Evolutionary conservation across 2,329 filamentous ascomycete genomes (phyloP).

Genomic region (Fusarium buharicum): DNA sequence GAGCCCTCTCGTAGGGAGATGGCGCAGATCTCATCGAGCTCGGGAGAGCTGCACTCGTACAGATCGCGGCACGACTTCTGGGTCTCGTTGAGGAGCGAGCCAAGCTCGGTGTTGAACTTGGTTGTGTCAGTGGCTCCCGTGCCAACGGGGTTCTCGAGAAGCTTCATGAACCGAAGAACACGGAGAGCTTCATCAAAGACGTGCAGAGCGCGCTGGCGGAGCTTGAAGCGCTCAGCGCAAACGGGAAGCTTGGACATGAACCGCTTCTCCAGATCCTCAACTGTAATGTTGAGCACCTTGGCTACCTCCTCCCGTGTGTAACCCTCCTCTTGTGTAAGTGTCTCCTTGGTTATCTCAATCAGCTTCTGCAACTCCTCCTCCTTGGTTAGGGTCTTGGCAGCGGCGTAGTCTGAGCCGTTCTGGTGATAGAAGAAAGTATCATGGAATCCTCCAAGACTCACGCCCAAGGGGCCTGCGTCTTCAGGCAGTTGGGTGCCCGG

Average conservation of each 20-base stretch:
- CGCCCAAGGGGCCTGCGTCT: slow-evolving; percentile 84
- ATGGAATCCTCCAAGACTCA: slow-evolving; percentile 88
- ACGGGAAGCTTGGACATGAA: slow-evolving; percentile 93
- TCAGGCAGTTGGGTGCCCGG: slow-evolving; percentile 70
- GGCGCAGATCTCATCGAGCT: slow-evolving; percentile 88
- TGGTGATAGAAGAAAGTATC: slow-evolving; percentile 76
- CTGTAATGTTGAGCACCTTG: slow-evolving; percentile 72
- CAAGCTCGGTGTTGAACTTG: slow-evolving; percentile 74
- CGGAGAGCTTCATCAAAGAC: slow-evolving; percentile 90
- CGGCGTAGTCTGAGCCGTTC: slow-evolving; percentile 51
- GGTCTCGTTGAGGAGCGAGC: slow-evolving; percentile 86
- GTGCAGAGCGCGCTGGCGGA: slow-evolving; percentile 88
- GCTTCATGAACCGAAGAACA: slow-evolving; percentile 82
- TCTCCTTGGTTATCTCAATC: slow-evolving; percentile 73
- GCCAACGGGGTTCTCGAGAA: slow-evolving; percentile 69
- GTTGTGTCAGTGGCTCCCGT: slow-evolving; percentile 62
- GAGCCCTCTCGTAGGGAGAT: slow-evolving; percentile 82
- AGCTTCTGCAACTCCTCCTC: slow-evolving; percentile 79
- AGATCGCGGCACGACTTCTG: slow-evolving; percentile 86
- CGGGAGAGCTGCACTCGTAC: slow-evolving; percentile 92
- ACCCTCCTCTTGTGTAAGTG: slow-evolving; percentile 80
- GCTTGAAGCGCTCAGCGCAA: slow-evolving; percentile 85
- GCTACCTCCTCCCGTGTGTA: slow-evolving; percentile 92
- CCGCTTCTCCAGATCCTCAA: slow-evolving; percentile 76
- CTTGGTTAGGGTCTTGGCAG: slow-evolving; percentile 57